phyloP scores from a whole-genome alignment of 129 eudicot species.

The Helichrysum umbraculigerum region DNA sequence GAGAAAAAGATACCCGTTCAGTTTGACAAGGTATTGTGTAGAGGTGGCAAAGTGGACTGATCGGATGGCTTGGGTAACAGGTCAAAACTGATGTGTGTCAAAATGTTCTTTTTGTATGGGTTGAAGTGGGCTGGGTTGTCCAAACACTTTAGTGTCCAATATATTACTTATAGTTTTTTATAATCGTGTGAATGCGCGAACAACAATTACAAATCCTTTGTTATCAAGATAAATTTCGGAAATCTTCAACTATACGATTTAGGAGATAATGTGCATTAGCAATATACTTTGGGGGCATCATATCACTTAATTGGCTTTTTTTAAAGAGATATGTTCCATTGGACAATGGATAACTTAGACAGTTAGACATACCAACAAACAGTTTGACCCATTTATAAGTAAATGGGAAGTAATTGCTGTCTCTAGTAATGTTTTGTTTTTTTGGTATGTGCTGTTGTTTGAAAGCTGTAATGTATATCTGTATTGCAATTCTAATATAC shows the following conservation, averaged over 20 bases:
- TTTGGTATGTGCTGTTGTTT: constrained; percentile 2
- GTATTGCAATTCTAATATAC: not conserved
- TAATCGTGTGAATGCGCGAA: not conserved
- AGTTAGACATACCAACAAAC: not conserved
- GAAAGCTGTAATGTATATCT: not conserved
- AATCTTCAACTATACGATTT: not conserved
- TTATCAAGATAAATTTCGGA: not conserved
- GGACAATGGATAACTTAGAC: not conserved
- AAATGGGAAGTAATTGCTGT: not conserved
- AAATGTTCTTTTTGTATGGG: not conserved
- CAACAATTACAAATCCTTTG: not conserved
- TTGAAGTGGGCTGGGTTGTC: not conserved
- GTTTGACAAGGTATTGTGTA: constrained; percentile 49
- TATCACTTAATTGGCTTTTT: not conserved
- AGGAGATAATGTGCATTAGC: not conserved
- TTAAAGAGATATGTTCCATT: not conserved
- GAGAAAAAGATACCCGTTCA: constrained; percentile 77
- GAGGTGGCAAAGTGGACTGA: not conserved
- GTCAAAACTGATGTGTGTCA: not conserved
- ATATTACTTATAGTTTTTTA: not conserved
- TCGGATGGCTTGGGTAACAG: not conserved
- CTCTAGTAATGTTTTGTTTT: not conserved
- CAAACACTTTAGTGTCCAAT: not conserved
- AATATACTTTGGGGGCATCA: not conserved
- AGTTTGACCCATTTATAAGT: not conserved